phyloP scores from a whole-genome alignment of 495 filamentous ascomycete species.

The Diplogelasinospora grovesii region DNA sequence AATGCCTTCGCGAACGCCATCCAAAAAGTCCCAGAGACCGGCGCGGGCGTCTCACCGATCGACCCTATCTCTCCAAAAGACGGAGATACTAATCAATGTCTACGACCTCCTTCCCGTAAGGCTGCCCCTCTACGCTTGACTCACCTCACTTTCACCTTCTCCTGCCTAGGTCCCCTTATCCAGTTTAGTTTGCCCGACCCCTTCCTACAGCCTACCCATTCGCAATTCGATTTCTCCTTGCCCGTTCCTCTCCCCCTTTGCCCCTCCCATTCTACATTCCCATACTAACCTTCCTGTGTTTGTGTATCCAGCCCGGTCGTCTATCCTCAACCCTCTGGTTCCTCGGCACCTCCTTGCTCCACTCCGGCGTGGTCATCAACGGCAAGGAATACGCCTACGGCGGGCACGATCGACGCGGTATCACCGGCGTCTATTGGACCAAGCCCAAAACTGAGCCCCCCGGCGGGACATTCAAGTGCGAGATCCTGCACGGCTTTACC shows the following conservation, averaged over 20 bases:
- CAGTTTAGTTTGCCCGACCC: too few relatives aligned
- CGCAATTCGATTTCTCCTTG: too few relatives aligned
- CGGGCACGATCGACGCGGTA: slow-evolving; percentile 59
- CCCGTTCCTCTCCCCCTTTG: too few relatives aligned
- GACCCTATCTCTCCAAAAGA: slow-evolving; percentile 57
- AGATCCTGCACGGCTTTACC: slow-evolving; percentile 68
- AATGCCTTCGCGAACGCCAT: slow-evolving; percentile 34
- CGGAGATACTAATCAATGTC: slow-evolving; percentile 68
- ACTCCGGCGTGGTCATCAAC: slow-evolving; percentile 73
- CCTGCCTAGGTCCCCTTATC: slow-evolving; percentile 1
- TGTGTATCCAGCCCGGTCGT: slow-evolving; percentile 60
- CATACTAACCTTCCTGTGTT: too few relatives aligned
- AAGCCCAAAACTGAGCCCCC: slow-evolving; percentile 59
- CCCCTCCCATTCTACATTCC: too few relatives aligned
- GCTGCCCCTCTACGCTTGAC: slow-evolving; percentile 2
- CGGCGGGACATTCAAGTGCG: slow-evolving; percentile 61
- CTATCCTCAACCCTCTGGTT: slow-evolving; percentile 65
- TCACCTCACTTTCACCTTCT: too few relatives aligned
- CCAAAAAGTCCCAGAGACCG: slow-evolving; percentile 36
- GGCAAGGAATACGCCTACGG: slow-evolving; percentile 75
- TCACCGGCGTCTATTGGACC: slow-evolving; percentile 76
- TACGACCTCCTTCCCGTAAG: slow-evolving; percentile 71
- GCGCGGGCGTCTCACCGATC: slow-evolving; percentile 47
- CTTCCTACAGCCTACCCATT: too few relatives aligned
- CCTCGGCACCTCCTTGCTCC: slow-evolving; percentile 63